A percentile compares a stretch with the other conserved stretches of the same genome.
Evolutionary conservation across 768 basidiomycete species (phyloP).

Genomic region (Pholiota microspora): DNA sequence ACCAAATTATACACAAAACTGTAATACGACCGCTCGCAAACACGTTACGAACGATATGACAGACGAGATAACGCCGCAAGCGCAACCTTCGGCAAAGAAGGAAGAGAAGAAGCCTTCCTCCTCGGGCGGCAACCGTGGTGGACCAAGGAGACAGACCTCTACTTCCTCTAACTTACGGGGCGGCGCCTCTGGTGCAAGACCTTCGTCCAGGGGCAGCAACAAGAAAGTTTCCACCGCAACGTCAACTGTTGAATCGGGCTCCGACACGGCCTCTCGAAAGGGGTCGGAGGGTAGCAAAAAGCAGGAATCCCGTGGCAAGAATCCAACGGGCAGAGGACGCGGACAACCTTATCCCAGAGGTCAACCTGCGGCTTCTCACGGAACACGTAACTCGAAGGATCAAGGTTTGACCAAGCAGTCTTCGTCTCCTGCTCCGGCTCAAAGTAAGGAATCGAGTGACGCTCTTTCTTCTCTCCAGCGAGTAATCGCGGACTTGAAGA

Average conservation of each 20-base stretch:
- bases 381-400: conserved; percentile 46
- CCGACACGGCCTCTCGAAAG: conserved; percentile 67
- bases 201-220: conserved; percentile 66
- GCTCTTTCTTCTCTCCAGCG: conserved; percentile 87
- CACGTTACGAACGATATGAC: conserved; percentile 86
- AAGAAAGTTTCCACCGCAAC: conserved; percentile 50
- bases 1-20: conserved; percentile 49
- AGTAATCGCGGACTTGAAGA: conserved; percentile 92
- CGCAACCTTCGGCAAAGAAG: conserved; percentile 56
- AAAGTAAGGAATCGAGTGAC: conserved; percentile 66
- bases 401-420: conserved; percentile 45
- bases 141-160: conserved; percentile 55
- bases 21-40: conserved; percentile 41
- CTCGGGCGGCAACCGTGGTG: conserved; percentile 47
- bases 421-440: conserved; percentile 46
- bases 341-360: conserved; percentile 53
- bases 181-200: conserved; percentile 43
- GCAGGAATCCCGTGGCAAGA: conserved; percentile 56
- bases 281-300: conserved; percentile 53
- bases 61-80: conserved; percentile 69
- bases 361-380: conserved; percentile 58
- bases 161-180: conserved; percentile 47
- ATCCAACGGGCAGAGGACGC: conserved; percentile 44
- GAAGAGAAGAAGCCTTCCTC: conserved; percentile 69
- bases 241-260: conserved; percentile 60